These are phyloP conservation scores for Phytophthora podocarpi DNA, from an alignment of 352 stramenopile genomes.

Conservation along the genomic window DNA sequence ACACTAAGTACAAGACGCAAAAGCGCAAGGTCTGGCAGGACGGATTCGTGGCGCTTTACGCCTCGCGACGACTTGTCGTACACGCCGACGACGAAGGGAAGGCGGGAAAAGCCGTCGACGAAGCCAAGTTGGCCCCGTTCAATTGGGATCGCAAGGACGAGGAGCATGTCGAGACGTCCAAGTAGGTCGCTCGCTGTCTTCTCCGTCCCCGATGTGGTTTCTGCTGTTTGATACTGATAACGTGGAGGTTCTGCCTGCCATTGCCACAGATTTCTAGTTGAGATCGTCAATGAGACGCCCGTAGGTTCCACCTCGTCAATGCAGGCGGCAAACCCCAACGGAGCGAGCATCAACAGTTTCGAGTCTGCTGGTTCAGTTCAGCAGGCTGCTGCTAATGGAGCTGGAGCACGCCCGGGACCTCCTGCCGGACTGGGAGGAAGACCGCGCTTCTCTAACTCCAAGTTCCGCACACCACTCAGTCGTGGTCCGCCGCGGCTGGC, in stretches of 20 bases:
- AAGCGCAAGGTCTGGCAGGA: conserved; percentile 86
- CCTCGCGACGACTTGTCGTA: conserved; percentile 62
- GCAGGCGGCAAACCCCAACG: conserved; percentile 1
- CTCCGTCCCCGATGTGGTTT: too few species aligned
- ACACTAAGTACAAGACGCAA: conserved; percentile 89
- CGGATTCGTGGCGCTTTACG: conserved; percentile 63
- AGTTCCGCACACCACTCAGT: conserved; percentile 38
- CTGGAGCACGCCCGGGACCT: neutral
- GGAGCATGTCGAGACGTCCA: conserved; percentile 57
- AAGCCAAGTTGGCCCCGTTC: conserved; percentile 49
- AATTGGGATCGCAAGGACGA: conserved; percentile 74
- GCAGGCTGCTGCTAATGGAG: neutral
- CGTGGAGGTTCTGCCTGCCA: neutral
- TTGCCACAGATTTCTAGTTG: conserved; percentile 63
- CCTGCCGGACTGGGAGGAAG: conserved; percentile 11
- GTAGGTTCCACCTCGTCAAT: conserved; percentile 21
- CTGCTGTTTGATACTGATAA: too few species aligned
- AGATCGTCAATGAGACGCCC: conserved; percentile 71
- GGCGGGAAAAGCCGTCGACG: conserved; percentile 61
- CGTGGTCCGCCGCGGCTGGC: conserved; percentile 17
- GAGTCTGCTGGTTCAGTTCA: neutral
- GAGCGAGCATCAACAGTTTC: conserved; percentile 1
- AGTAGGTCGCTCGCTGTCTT: conserved; percentile 38
- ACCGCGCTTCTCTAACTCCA: conserved; percentile 25
- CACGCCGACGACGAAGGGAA: conserved; percentile 51